These are phyloP conservation scores for Agapanthus africanus DNA, from an alignment of 106 monocot species.

Conservation along the genomic window DNA sequence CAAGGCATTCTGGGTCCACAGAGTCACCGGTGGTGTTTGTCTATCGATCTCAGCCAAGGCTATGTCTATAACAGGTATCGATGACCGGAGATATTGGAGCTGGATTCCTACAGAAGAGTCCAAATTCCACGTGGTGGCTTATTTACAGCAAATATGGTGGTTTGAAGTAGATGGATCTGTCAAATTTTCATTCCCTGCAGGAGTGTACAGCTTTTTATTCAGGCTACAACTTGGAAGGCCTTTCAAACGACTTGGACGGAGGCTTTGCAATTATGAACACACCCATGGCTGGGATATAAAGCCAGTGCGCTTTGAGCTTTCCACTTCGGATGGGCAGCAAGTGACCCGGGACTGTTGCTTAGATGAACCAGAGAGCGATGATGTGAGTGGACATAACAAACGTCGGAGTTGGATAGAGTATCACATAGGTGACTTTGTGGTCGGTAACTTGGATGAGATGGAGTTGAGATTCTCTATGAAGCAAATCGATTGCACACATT, in stretches of 20 bases:
- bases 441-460: conserved; percentile 19
- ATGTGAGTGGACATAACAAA: conserved; percentile 20
- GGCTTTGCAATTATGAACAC: conserved; percentile 29
- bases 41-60: conserved; percentile 37
- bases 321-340: conserved; percentile 38
- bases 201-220: conserved; percentile 35
- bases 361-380: conserved; percentile 29
- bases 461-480: conserved; percentile 42
- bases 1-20: conserved; percentile 33
- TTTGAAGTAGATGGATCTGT: conserved; percentile 33
- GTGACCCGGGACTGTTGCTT: conserved; percentile 19
- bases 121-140: conserved; percentile 39
- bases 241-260: conserved; percentile 27
- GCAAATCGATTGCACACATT: conserved; percentile 49
- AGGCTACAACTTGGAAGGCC: conserved; percentile 37
- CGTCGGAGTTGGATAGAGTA: conserved; percentile 39
- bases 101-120: conserved; percentile 49
- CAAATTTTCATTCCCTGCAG: conserved; percentile 29
- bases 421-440: conserved; percentile 30
- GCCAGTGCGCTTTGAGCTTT: conserved; percentile 32
- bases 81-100: conserved; percentile 43
- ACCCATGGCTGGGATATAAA: conserved; percentile 49
- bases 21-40: conserved; percentile 38
- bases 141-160: conserved; percentile 54
- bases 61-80: conserved; percentile 45